Evolutionary conservation across 164 flowering plant genomes (phyloP).

Genomic region (Pachysandra terminalis): DNA sequence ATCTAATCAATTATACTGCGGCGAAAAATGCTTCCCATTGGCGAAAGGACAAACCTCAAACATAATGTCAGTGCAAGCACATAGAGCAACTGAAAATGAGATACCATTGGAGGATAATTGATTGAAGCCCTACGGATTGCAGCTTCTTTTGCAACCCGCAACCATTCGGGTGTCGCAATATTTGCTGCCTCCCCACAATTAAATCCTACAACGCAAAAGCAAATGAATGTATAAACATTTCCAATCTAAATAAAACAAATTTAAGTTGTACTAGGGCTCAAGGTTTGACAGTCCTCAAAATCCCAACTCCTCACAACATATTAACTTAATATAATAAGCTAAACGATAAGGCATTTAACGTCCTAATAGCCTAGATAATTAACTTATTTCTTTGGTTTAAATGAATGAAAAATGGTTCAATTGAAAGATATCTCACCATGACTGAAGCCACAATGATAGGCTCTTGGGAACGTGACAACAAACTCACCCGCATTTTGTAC

Average conservation of each 20-base stretch:
- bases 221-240: slow-evolving; percentile 3
- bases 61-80: slow-evolving; percentile 66
- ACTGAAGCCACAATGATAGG: slow-evolving; percentile 98
- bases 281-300: background rate
- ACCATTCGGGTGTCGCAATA: slow-evolving; percentile 99
- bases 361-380: background rate
- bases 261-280: background rate
- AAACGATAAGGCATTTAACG: background rate
- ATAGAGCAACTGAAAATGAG: slow-evolving; percentile 94
- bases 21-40: background rate
- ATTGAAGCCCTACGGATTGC: slow-evolving; percentile 95
- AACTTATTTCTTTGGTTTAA: slow-evolving; percentile 1
- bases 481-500: slow-evolving; percentile 99
- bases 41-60: slow-evolving; percentile 57
- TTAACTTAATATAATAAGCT: slow-evolving; percentile 3
- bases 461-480: slow-evolving; percentile 98
- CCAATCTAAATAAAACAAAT: background rate
- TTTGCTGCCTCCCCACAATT: slow-evolving; percentile 98
- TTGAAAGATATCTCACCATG: slow-evolving; percentile 60
- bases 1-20: background rate
- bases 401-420: background rate
- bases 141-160: slow-evolving; percentile 87
- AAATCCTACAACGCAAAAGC: slow-evolving; percentile 49
- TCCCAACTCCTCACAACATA: background rate
- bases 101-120: slow-evolving; percentile 95